Evolutionary conservation across 1,284 basidiomycete genomes (phyloP).

Genomic region (Cutaneotrichosporon spelunceum): DNA sequence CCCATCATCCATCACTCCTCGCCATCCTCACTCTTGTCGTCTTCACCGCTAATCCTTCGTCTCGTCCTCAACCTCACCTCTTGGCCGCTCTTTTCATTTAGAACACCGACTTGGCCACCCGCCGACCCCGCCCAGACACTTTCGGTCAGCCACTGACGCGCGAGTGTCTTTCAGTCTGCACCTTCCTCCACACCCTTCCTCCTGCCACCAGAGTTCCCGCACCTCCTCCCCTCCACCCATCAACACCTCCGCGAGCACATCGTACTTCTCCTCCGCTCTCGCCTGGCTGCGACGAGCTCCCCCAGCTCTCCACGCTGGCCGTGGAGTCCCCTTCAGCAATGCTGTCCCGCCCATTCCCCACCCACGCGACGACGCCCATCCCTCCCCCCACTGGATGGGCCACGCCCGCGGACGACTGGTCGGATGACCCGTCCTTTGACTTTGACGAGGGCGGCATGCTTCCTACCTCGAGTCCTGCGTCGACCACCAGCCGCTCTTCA

Average conservation of each 20-base stretch:
- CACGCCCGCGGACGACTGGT: constrained; percentile 43
- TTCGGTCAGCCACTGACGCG: neutral
- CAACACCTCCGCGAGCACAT: neutral
- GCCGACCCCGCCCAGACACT: neutral
- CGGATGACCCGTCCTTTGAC: constrained; percentile 44
- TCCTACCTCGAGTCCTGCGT: constrained; percentile 26
- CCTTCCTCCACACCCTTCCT: neutral
- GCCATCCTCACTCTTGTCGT: neutral
- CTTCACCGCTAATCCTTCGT: neutral
- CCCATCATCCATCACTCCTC: neutral
- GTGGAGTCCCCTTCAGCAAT: neutral
- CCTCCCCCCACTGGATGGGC: constrained; percentile 31
- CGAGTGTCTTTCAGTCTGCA: neutral
- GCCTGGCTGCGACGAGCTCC: neutral
- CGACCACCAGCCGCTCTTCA: constrained; percentile 24
- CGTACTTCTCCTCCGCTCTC: neutral
- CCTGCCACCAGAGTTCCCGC: neutral
- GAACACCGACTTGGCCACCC: constrained; percentile 1
- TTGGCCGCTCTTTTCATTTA: neutral
- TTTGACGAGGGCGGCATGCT: constrained; percentile 24
- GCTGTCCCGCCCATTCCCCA: neutral
- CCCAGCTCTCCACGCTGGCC: neutral
- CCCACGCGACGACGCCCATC: constrained; percentile 18
- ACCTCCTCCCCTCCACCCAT: neutral
- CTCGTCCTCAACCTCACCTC: neutral